These are phyloP conservation scores for Lichina pygmaea DNA, from an alignment of 495 filamentous ascomycete genomes.

Conservation along the genomic window DNA sequence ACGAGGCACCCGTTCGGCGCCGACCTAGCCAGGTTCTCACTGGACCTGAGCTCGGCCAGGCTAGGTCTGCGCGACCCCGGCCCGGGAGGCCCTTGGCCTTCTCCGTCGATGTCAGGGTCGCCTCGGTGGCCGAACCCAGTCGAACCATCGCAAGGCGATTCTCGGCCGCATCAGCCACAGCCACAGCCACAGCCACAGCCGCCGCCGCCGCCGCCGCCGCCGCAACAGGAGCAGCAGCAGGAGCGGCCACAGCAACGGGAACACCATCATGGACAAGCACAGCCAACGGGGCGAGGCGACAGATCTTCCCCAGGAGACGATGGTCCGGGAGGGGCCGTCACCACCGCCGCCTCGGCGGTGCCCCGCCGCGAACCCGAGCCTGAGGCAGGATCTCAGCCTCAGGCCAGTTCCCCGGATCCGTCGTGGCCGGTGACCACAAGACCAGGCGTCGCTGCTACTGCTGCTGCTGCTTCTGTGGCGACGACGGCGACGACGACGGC, in stretches of 20 bases:
- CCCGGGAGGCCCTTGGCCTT: constrained; percentile 39
- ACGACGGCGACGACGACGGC: not conserved
- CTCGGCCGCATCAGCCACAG: not conserved
- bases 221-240: not conserved
- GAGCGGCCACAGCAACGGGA: not conserved
- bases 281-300: not conserved
- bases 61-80: constrained; percentile 38
- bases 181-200: too few species aligned
- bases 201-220: too few species aligned
- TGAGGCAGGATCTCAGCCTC: not conserved
- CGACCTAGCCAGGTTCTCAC: constrained; percentile 38
- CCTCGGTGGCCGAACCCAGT: constrained; percentile 16
- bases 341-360: not conserved
- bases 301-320: not conserved
- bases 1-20: constrained; percentile 27
- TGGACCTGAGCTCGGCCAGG: constrained; percentile 40
- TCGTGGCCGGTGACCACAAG: not conserved
- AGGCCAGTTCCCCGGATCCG: not conserved
- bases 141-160: not conserved
- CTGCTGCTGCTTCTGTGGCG: not conserved
- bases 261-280: not conserved
- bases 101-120: constrained; percentile 70
- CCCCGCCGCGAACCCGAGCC: not conserved
- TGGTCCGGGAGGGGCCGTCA: not conserved
- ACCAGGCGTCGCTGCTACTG: not conserved